Evolutionary conservation across 192 early-diverging fungal genomes (phyloP).

Genomic region (Gryganskiella cystojenkinii): DNA sequence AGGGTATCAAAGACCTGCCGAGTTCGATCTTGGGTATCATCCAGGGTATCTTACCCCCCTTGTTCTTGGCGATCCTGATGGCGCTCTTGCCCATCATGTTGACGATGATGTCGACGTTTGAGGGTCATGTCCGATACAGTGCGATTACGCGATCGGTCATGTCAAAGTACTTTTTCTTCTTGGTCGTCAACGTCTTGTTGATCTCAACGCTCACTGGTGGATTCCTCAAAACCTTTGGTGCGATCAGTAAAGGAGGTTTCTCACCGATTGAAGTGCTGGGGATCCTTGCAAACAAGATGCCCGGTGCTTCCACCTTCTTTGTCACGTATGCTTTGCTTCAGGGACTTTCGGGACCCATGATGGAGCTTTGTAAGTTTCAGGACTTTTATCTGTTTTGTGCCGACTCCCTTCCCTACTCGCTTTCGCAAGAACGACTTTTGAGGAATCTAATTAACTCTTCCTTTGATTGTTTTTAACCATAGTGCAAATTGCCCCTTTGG

Average conservation of each 20-base stretch:
- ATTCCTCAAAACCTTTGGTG: constrained; percentile 46
- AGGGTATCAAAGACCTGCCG: constrained; percentile 49
- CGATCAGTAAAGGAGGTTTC: constrained; percentile 2
- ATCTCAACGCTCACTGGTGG: constrained; percentile 79
- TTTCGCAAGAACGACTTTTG: too few species aligned
- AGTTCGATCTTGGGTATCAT: constrained; percentile 53
- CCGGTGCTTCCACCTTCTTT: constrained; percentile 83
- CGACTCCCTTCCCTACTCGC: too few species aligned
- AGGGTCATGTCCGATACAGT: constrained; percentile 32
- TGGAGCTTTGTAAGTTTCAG: constrained; percentile 60
- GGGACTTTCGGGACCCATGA: constrained; percentile 69
- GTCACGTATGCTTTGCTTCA: constrained; percentile 84
- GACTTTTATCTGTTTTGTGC: too few species aligned
- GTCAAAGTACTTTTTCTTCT: constrained; percentile 81
- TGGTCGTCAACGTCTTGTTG: constrained; percentile 84
- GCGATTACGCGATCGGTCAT: constrained; percentile 23
- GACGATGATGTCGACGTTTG: constrained; percentile 54
- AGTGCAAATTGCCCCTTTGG: constrained; percentile 73
- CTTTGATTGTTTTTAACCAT: background rate
- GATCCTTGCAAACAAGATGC: constrained; percentile 69
- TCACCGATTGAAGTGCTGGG: constrained; percentile 46
- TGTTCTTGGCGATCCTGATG: constrained; percentile 79
- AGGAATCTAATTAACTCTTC: too few species aligned
- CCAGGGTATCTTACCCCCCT: constrained; percentile 81
- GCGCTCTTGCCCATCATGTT: constrained; percentile 74